Evolutionary conservation across 2,329 filamentous ascomycete species (phyloP).

Genomic region (Fusarium sp.): DNA sequence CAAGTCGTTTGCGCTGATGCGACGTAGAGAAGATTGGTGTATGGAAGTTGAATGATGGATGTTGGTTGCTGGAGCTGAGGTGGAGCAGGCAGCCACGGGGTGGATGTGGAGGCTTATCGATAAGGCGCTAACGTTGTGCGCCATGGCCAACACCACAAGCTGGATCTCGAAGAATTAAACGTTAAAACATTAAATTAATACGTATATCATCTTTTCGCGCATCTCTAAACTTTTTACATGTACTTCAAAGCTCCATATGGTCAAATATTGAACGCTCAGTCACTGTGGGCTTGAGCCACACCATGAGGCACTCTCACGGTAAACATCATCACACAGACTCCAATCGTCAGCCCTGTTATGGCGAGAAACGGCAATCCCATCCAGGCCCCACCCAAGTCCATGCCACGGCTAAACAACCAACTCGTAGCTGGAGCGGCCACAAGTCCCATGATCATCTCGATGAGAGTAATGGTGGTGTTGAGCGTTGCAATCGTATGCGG

Average conservation of each 20-base stretch:
- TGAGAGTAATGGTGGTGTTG: constrained; percentile 62
- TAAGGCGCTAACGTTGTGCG: constrained; percentile 9
- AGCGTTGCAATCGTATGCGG: constrained; percentile 63
- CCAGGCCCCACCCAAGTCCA: constrained; percentile 58
- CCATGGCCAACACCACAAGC: neutral
- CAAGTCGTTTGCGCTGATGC: neutral
- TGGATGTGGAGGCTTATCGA: constrained; percentile 35
- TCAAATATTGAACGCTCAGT: neutral
- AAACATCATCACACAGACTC: constrained; percentile 46
- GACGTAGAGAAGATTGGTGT: neutral
- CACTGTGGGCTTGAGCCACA: constrained; percentile 29
- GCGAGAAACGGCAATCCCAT: constrained; percentile 61
- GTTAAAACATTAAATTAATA: neutral
- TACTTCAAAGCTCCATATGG: neutral
- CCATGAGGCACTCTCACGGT: constrained; percentile 40
- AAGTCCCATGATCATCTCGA: constrained; percentile 61
- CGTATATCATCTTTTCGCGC: neutral
- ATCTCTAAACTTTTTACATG: neutral
- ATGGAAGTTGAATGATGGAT: constrained; percentile 13
- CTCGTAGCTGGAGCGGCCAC: constrained; percentile 59
- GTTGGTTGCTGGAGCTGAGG: constrained; percentile 23
- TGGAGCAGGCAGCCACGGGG: constrained; percentile 40
- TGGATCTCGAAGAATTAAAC: neutral
- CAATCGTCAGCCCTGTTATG: constrained; percentile 46
- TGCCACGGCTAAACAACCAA: constrained; percentile 56